Conservation (phyloP, 768 basidiomycete genomes). For the Myochromella boudieri region DNA sequence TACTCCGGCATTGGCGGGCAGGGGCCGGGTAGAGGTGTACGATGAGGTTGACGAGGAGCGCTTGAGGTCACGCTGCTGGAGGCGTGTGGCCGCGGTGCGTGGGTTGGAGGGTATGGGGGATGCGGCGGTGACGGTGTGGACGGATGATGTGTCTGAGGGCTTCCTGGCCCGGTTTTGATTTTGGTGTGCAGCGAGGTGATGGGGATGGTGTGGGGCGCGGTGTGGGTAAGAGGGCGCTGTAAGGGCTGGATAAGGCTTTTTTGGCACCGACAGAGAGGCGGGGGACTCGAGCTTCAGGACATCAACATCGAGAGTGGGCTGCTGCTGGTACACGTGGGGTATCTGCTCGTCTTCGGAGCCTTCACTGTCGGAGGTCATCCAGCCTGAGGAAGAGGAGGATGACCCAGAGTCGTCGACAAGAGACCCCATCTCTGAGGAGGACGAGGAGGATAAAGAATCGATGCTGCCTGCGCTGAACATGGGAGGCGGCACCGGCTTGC, state of each 20-base stretch:
- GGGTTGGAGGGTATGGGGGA: slow-evolving; percentile 19
- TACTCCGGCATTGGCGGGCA: slow-evolving; percentile 1
- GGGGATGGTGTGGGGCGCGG: slow-evolving; percentile 27
- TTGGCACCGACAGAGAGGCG: slow-evolving; percentile 23
- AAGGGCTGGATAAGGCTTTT: slow-evolving; percentile 47
- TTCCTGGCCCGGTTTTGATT: slow-evolving; percentile 36
- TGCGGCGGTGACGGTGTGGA: slow-evolving; percentile 43
- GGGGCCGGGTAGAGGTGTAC: slow-evolving; percentile 1
- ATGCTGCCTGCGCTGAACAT: slow-evolving; percentile 45
- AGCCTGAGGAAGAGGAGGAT: slow-evolving; percentile 55
- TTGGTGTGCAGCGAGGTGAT: no score
- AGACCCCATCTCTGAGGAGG: slow-evolving; percentile 60
- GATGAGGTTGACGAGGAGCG: slow-evolving; percentile 25
- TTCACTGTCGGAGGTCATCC: slow-evolving; percentile 54
- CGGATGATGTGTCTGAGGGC: slow-evolving; percentile 51
- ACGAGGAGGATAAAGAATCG: slow-evolving; percentile 38
- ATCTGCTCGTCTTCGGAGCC: slow-evolving; percentile 36
- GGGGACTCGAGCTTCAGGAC: slow-evolving; percentile 17
- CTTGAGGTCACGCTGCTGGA: slow-evolving; percentile 18
- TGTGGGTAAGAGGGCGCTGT: slow-evolving; percentile 45
- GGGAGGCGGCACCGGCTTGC: slow-evolving; percentile 38
- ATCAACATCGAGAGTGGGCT: slow-evolving; percentile 25
- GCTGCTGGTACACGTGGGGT: slow-evolving; percentile 31
- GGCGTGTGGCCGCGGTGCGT: slow-evolving; percentile 8
- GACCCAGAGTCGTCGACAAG: slow-evolving; percentile 64